Evolutionary conservation across 2,329 filamentous ascomycete species (phyloP).

Genomic region (Trichoderma sp.): DNA sequence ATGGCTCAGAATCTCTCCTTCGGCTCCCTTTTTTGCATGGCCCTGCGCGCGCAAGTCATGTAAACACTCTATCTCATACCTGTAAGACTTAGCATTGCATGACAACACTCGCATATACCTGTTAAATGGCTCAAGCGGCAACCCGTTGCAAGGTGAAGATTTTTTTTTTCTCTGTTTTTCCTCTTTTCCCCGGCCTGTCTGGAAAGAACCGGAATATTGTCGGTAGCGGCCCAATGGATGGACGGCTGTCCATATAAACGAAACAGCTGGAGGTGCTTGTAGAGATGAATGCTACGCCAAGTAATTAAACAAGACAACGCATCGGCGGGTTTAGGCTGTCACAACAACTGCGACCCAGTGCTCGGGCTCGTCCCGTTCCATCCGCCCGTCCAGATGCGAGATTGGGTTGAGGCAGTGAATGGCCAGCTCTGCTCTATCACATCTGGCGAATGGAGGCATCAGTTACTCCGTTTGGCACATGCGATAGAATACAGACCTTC

Average conservation of each 20-base stretch:
- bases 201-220: slow-evolving; percentile 18
- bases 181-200: background rate
- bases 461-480: background rate
- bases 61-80: slow-evolving; percentile 5
- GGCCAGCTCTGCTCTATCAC: background rate
- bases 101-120: slow-evolving; percentile 6
- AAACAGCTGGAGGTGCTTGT: background rate
- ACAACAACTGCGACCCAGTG: background rate
- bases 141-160: background rate
- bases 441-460: background rate
- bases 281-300: background rate
- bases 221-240: slow-evolving; percentile 23
- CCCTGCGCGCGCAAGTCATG: slow-evolving; percentile 22
- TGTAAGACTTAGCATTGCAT: background rate
- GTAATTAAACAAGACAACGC: background rate
- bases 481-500: background rate
- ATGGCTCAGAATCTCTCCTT: background rate
- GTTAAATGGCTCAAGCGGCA: slow-evolving; percentile 26
- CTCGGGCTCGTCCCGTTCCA: slow-evolving; percentile 29
- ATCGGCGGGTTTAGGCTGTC: background rate
- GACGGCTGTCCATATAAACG: slow-evolving; percentile 11
- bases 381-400: slow-evolving; percentile 23
- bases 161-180: background rate
- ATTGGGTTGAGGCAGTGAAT: background rate
- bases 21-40: slow-evolving; percentile 11